These are phyloP conservation scores for Henckelia pumila DNA, from an alignment of 257 asterid genomes.

Conservation along the genomic window DNA sequence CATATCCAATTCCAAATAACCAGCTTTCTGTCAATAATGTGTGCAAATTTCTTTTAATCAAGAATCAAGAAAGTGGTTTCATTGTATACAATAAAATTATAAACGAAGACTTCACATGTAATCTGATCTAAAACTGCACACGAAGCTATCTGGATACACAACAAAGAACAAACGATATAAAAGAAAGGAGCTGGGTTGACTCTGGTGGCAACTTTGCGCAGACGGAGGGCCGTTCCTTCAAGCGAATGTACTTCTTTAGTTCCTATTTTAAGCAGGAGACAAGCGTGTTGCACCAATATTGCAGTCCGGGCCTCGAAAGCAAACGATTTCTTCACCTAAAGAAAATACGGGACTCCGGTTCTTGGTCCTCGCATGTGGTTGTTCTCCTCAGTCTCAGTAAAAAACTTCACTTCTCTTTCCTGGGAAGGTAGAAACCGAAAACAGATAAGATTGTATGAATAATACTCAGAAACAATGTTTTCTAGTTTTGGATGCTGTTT, in stretches of 20 bases:
- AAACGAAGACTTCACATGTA: neutral
- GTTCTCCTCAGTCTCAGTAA: constrained; percentile 97
- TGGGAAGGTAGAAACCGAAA: constrained; percentile 18
- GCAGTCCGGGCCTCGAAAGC: constrained; percentile 12
- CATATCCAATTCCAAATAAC: no score
- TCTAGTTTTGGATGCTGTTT: neutral
- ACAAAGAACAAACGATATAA: constrained; percentile 27
- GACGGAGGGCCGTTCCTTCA: constrained; percentile 22
- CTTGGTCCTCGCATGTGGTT: constrained; percentile 99
- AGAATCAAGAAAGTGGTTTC: constrained; percentile 1
- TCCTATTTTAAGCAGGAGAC: constrained; percentile 11
- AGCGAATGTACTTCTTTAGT: constrained; percentile 22
- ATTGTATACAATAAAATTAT: constrained; percentile 3
- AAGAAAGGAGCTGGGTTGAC: constrained; percentile 28
- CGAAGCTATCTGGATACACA: constrained; percentile 43
- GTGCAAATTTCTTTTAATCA: neutral
- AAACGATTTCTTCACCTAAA: constrained; percentile 34
- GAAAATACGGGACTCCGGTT: constrained; percentile 94
- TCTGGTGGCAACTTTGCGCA: constrained; percentile 15
- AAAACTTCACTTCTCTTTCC: constrained; percentile 98
- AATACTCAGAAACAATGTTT: neutral
- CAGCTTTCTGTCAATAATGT: no score
- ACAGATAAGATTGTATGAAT: neutral
- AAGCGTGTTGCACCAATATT: constrained; percentile 16
- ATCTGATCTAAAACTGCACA: neutral